Percentiles rank a stretch among this genome's conserved stretches.
Conservation (phyloP, 2,329 filamentous ascomycete genomes). For the Didymella lethalis region DNA sequence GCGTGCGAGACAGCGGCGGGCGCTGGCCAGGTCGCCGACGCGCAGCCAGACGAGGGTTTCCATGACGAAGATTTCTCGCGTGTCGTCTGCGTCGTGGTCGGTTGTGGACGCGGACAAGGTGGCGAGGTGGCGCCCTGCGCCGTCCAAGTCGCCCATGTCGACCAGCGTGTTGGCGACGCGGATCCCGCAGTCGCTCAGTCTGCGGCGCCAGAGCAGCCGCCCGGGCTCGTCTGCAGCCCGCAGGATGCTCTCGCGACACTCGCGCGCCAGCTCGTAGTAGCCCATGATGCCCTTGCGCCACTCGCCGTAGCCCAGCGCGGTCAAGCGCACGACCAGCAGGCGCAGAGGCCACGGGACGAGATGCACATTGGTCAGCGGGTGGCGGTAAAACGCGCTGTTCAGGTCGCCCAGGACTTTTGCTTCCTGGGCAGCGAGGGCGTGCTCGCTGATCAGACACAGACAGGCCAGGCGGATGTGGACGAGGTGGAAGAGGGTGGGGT, state of each 20-base stretch:
- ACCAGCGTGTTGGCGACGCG: conserved; percentile 71
- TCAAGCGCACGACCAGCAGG: conserved; percentile 81
- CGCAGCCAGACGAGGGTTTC: conserved; percentile 76
- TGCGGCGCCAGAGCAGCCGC: conserved; percentile 71
- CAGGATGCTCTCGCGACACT: conserved; percentile 70
- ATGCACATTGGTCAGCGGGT: conserved; percentile 56
- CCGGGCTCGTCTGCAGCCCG: conserved; percentile 57
- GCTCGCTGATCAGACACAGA: conserved; percentile 77
- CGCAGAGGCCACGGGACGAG: conserved; percentile 89
- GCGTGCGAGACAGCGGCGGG: conserved; percentile 62
- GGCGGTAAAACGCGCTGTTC: conserved; percentile 60
- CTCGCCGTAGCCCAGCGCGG: conserved; percentile 87
- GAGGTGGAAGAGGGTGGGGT: conserved; percentile 74
- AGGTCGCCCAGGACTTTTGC: conserved; percentile 69
- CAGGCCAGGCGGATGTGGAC: conserved; percentile 84
- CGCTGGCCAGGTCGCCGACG: conserved; percentile 77
- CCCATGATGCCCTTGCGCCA: conserved; percentile 84
- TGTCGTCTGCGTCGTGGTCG: conserved; percentile 27
- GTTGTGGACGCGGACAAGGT: conserved; percentile 54
- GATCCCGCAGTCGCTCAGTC: conserved; percentile 78
- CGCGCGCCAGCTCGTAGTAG: conserved; percentile 85
- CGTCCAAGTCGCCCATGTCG: conserved; percentile 87
- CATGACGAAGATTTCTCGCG: conserved; percentile 50
- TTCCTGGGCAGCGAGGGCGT: conserved; percentile 65
- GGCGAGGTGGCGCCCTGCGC: conserved; percentile 76